Evolutionary conservation across 805 yeast species (phyloP), one percentile per base, ranked within the genome.

Genomic region (Wickerhamiella bombiphila): DNA sequence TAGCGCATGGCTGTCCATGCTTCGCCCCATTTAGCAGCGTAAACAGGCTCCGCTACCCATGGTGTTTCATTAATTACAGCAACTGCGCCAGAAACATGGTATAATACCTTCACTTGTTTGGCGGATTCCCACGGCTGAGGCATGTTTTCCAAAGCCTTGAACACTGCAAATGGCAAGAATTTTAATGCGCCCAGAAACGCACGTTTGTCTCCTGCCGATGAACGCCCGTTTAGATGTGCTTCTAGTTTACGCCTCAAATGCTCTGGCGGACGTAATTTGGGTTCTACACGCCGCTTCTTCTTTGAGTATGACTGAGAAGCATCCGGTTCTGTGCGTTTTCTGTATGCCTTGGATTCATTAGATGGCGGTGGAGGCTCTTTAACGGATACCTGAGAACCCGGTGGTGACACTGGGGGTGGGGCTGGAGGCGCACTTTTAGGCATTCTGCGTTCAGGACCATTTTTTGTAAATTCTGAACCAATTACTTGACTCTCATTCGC

Each of bases 81-180:
- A 15, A 91, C 78, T 11, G 98, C 96, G 19, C 98, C 98, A 0
- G 91, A 74, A 16, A 70, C 69, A 52, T 91, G 99, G 55, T 91
- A 91, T 30, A 88, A 58, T 5, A 88, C 97, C 41, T 70, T 74
- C 17, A 91, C 97, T 32, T 80, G 93, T 43, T 80, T 80, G 1
- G 69, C 62, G 37, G 73, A 70, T 55, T 91, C 97, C 99, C 99
- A 91, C 1, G 99, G 99, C 54, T 85, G 94, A 0, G 99, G 99
- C 88, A 91, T 88, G 52, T 83, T 85, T 51, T 91, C 98, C 29
- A 91, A 53, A 29, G 91, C 66, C 56, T 91, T 91, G 47, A 85
- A 58, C 3, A 85, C 70, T 0, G 98, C 95, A 59, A 88, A 97
- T 0, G 99, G 99, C 76, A 93, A 70, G 60, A 79, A 93, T 58